Base-by-base conservation (phyloP, 2,329 filamentous ascomycete genomes). In the Ophiostoma angusticollis region DNA sequence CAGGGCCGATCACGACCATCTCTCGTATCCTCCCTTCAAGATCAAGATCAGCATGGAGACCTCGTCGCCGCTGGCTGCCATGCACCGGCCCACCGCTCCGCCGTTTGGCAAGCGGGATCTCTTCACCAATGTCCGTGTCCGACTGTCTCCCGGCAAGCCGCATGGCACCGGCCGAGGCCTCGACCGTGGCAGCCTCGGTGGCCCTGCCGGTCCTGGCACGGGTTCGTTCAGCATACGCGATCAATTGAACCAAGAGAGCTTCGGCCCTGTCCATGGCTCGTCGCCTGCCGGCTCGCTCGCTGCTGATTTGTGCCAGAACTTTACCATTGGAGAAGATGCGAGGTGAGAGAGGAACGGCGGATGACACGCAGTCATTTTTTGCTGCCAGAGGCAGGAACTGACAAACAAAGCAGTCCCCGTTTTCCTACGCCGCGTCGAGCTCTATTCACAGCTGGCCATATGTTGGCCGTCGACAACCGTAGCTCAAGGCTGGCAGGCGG, bases 231-330 rank as follows among this genome's bases (percentile, higher is more conserved):
- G 85, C 61, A 84, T 93, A 57, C 78, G 80, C 70, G 84, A 84
- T 68, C 71, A 78, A 59, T 45, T 54, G 36, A 65, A 63, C 29
- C 58, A 68, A 25, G 87, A 93, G 59, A 94, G 91, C 65, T 93
- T 96, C 65, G 78, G 71, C 52, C 72, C 80, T 37, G 67, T 84
- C 52, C 76, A 77, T 49, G 84, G 85, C 35, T 93, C 87, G 16
- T 98, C 91, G 41, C 91, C 91, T 6, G 87, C 86, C 25, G 78
- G 85, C 37, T 93, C 84, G 54, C 67, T 98, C 50, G 89, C 87
- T 30, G 87, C 86, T 45, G 91, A 98, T 62, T 71, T 96, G 52
- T 95, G 87, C 42, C 86, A 94, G 57, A 98, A 96, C 66, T 93
- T 96, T 58, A 83, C 89, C 57, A 83, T 96, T 58, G 87, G 95